Conservation (phyloP, 2,329 filamentous ascomycete genomes). For the Hypomyces perniciosus region DNA sequence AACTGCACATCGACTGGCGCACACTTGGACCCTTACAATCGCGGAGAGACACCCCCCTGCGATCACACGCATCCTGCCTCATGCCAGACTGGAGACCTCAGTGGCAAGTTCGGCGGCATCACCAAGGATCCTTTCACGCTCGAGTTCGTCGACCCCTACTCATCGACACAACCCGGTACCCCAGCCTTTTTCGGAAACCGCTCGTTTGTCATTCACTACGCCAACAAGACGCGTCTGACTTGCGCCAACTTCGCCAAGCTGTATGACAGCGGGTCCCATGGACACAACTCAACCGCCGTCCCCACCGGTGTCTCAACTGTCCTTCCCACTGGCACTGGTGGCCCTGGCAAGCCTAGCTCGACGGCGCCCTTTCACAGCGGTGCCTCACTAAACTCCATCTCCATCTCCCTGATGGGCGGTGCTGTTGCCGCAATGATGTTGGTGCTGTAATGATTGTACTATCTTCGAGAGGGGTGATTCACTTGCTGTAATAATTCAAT, state of each 20-base stretch:
- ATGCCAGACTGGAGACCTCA: slow-evolving; percentile 72
- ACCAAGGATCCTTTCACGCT: slow-evolving; percentile 41
- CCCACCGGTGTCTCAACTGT: not conserved
- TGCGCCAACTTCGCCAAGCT: slow-evolving; percentile 54
- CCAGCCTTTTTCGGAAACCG: slow-evolving; percentile 59
- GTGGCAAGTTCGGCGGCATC: slow-evolving; percentile 66
- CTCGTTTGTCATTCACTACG: slow-evolving; percentile 58
- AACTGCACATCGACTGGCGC: slow-evolving; percentile 64
- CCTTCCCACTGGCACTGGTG: slow-evolving; percentile 4
- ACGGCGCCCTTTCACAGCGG: slow-evolving; percentile 6
- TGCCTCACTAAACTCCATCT: slow-evolving; percentile 2
- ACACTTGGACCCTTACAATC: slow-evolving; percentile 66
- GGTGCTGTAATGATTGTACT: not conserved
- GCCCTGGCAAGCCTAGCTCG: slow-evolving; percentile 1
- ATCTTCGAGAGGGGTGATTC: not conserved
- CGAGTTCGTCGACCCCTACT: slow-evolving; percentile 51
- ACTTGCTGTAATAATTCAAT: not conserved
- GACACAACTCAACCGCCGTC: not conserved
- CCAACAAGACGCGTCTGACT: slow-evolving; percentile 57
- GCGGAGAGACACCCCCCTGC: slow-evolving; percentile 58
- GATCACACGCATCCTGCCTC: slow-evolving; percentile 49
- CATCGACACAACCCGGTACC: slow-evolving; percentile 46
- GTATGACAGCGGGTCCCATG: not conserved
- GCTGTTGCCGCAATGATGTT: slow-evolving; percentile 6
- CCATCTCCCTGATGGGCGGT: slow-evolving; percentile 4